These are phyloP conservation scores for Tagetes patula DNA, from an alignment of 129 eudicot genomes.

Conservation along the genomic window DNA sequence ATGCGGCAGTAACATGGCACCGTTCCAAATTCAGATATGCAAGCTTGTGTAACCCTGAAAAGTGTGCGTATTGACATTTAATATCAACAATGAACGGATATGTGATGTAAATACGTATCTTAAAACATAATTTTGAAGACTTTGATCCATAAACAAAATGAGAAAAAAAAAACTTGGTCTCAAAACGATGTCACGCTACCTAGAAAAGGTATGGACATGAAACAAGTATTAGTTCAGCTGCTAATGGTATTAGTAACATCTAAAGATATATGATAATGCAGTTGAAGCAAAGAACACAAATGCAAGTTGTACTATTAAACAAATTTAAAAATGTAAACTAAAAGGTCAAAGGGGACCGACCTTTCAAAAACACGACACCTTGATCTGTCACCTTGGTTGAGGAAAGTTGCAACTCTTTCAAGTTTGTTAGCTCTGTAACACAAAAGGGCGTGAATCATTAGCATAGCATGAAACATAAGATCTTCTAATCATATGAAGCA, in stretches of 20 bases:
- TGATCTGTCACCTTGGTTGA: slow-evolving; percentile 81
- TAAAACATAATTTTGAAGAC: background rate
- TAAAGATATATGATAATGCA: no score
- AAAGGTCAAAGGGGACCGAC: slow-evolving; percentile 29
- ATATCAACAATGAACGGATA: background rate
- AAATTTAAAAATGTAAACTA: background rate
- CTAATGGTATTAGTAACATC: no score
- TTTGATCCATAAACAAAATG: background rate
- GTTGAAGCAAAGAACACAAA: background rate
- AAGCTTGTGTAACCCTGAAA: slow-evolving; percentile 72
- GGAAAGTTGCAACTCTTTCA: slow-evolving; percentile 80
- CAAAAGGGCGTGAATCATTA: slow-evolving; percentile 1
- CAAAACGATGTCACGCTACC: background rate
- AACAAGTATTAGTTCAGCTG: no score
- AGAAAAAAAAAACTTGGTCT: no score
- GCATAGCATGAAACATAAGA: background rate
- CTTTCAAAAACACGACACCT: slow-evolving; percentile 69
- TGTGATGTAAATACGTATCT: background rate
- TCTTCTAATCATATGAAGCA: background rate
- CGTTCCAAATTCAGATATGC: slow-evolving; percentile 79
- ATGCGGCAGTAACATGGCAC: slow-evolving; percentile 78
- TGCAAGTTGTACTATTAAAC: background rate
- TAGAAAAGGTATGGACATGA: no score
- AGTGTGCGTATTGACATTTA: background rate
- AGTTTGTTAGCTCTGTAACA: slow-evolving; percentile 61